These are phyloP conservation scores for Diaporthe citriasiana DNA, from an alignment of 2,329 filamentous ascomycete species.

Conservation along the genomic window DNA sequence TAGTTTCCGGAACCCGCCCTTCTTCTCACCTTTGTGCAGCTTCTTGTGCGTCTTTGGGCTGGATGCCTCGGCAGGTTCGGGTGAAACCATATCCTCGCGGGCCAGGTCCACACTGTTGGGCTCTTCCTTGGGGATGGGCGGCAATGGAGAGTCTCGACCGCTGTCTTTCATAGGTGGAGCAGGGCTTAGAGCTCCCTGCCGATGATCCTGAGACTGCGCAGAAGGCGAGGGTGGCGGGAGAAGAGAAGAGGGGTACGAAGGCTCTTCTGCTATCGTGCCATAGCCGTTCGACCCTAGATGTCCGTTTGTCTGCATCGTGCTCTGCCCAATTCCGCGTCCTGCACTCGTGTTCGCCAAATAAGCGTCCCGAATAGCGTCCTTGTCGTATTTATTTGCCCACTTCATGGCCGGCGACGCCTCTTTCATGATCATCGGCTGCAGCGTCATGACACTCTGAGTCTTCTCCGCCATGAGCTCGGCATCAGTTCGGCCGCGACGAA, in stretches of 20 bases:
- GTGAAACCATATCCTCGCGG: constrained; percentile 56
- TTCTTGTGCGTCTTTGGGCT: constrained; percentile 64
- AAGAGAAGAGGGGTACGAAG: constrained; percentile 56
- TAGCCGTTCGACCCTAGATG: constrained; percentile 48
- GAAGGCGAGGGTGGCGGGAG: constrained; percentile 47
- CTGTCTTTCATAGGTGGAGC: constrained; percentile 40
- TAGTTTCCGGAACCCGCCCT: constrained; percentile 72
- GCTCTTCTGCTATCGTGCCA: constrained; percentile 47
- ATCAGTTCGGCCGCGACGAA: constrained; percentile 68
- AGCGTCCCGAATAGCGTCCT: constrained; percentile 85
- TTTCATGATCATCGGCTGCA: constrained; percentile 86
- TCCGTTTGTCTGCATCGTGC: constrained; percentile 51
- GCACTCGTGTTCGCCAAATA: constrained; percentile 83
- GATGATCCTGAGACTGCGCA: constrained; percentile 47
- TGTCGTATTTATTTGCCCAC: constrained; percentile 96
- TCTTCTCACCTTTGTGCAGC: constrained; percentile 47
- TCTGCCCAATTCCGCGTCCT: constrained; percentile 72
- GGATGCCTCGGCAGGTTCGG: constrained; percentile 51
- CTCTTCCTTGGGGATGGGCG: constrained; percentile 56
- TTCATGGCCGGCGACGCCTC: constrained; percentile 96
- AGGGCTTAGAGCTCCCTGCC: constrained; percentile 31
- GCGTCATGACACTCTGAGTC: constrained; percentile 90
- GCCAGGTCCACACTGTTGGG: constrained; percentile 52
- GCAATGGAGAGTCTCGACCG: constrained; percentile 56
- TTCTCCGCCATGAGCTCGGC: constrained; percentile 73